Conservation (phyloP, 1,284 basidiomycete species). For the Microbotryum silenes-acaulis region DNA sequence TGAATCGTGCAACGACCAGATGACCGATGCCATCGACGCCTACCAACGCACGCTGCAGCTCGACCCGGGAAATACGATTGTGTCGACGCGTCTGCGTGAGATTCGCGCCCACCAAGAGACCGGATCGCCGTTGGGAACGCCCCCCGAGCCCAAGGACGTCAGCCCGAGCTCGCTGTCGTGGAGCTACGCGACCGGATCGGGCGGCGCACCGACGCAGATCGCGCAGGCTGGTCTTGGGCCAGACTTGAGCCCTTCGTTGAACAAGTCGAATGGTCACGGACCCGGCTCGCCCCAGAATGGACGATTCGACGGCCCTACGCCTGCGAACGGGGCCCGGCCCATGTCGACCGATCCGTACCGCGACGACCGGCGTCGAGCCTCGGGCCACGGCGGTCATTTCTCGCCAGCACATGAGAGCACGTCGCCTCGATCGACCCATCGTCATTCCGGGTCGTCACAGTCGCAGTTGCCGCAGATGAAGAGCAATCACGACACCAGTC, state of each 20-base stretch:
- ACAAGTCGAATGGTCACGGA: not conserved
- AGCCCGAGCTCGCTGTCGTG: slow-evolving; percentile 28
- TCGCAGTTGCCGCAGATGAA: slow-evolving; percentile 19
- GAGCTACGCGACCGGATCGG: slow-evolving; percentile 28
- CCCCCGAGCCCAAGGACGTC: slow-evolving; percentile 36
- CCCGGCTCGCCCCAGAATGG: slow-evolving; percentile 10
- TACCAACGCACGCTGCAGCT: slow-evolving; percentile 87
- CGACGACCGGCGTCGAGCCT: slow-evolving; percentile 8
- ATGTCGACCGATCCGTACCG: slow-evolving; percentile 27
- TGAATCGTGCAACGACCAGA: slow-evolving; percentile 98
- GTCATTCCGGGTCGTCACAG: slow-evolving; percentile 1
- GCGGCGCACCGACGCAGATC: slow-evolving; percentile 23
- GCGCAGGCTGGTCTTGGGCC: slow-evolving; percentile 16
- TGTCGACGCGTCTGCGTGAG: slow-evolving; percentile 59
- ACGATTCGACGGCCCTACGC: slow-evolving; percentile 21
- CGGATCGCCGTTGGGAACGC: slow-evolving; percentile 27
- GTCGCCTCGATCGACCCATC: slow-evolving; percentile 12
- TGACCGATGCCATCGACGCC: slow-evolving; percentile 95
- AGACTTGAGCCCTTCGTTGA: slow-evolving; percentile 18
- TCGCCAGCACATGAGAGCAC: slow-evolving; percentile 2
- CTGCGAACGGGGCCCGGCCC: slow-evolving; percentile 15
- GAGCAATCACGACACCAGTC: slow-evolving; percentile 1
- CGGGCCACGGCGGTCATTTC: slow-evolving; percentile 5
- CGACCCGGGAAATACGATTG: slow-evolving; percentile 69
- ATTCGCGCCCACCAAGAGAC: slow-evolving; percentile 31